Base-by-base conservation (phyloP, 129 eudicot genomes). In the Saussurea involucrata region DNA sequence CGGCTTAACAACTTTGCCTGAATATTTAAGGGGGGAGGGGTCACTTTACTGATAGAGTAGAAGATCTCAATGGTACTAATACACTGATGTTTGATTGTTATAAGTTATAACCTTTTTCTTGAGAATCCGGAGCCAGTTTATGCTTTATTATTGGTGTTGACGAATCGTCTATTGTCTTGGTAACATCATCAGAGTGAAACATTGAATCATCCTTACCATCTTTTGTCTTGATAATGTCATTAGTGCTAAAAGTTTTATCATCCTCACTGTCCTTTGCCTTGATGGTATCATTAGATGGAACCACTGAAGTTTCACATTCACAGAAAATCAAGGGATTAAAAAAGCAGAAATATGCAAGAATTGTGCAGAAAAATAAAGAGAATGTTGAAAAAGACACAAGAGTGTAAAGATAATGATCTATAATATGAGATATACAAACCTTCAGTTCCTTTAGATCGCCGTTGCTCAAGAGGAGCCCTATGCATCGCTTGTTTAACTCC, bases 391-490 rank as follows among this genome's bases (percentile, higher is more conserved):
- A 63, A 13, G 24, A 58, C 1, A 64, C 20, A 33, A 55, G 22
- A 69, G 22, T 12, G 24, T 71, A 31, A 36, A 71, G 27, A 24
- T 37, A 49, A 66, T 13, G 17, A 37, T 42, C 13, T 13, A 64
- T 34, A 65, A 63, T 69, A 64, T 36, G 33, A 49, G 58, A 4
- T 33, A 21, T 68, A 65, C 61, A 66, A 81, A 95, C 98, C 98
- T 89, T 85, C 83, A 61, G 75, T 90, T 57, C 80, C 88, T 76
- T 91, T 91, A 21, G 88, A 57, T 31, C 96, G 88, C 24, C 98
- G 90, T 71, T 95, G 91, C 83, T 95, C 96, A 55, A 95, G 91
- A 64, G 98, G 78, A 78, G 97, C 90, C 75, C 98, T 90, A 64
- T 89, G 96, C 20, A 61, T 85, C 33, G 98, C 98, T 63, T 85